Base-by-base conservation (phyloP, 257 asterid genomes). In the Solanum microdontum region DNA sequence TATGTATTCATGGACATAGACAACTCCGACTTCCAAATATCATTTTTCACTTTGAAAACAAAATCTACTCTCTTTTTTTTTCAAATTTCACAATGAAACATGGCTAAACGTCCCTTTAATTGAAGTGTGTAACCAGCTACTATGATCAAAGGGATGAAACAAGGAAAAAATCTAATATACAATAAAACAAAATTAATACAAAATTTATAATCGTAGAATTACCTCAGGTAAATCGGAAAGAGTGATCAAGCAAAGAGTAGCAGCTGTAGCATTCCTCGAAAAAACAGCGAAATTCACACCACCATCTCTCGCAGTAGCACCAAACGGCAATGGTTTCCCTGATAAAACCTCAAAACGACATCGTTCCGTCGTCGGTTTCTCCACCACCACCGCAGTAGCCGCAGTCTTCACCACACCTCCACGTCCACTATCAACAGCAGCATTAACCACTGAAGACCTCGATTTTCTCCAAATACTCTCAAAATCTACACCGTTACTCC, bases 261-360 rank as follows among this genome's bases (percentile, higher is more conserved):
- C 95, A 30, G 95, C 88, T 14, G 97, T 91, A 74, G 99, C 98
- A 91, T 93, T 93, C 85, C 92, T 72, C 9, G 99, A 95, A 89
- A 87, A 88, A 33, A 95, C 85, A 14, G 96, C 89, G 72, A 97
- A 97, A 93, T 96, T 97, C 62, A 97, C 97, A 34, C 99, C 99
- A 10, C 95, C 99, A 34, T 95, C 98, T 85, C 89, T 90, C 6
- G 87, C 73, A n/a, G 98, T 93, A 90, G 99, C 99, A 68, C 99
- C 99, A 90, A 94, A 95, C 85, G 99, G 99, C 91, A 91, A 74
- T 73, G 99, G 98, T 83, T 91, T 68, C 83, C 98, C 99, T 62
- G 92, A 86, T 13, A 91, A 89, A 40, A 96, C 94, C 94, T 94
- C 93, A 55, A 94, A 94, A 68, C 90, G 93, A 5, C 87, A 91